phyloP scores from a whole-genome alignment of 1,284 basidiomycete genomes.

The Malassezia furfur region DNA sequence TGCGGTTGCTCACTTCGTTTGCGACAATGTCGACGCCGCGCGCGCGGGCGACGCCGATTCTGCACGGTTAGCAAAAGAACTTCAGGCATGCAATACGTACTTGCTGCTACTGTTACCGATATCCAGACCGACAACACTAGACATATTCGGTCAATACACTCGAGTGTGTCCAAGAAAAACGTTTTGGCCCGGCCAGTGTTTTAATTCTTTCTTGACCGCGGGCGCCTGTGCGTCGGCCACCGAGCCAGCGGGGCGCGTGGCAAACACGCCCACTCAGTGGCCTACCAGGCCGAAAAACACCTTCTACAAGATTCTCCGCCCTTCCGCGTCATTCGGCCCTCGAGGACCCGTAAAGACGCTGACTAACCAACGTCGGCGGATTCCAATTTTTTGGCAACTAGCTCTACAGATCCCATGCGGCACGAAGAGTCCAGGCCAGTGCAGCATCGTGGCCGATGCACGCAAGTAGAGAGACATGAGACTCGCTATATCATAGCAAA shows the following conservation, averaged over 20 bases:
- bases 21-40: constrained; percentile 45
- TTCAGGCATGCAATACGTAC: not conserved
- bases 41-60: constrained; percentile 45
- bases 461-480: constrained; percentile 12
- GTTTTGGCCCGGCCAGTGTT: not conserved
- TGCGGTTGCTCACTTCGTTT: constrained; percentile 47
- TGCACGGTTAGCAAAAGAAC: constrained; percentile 18
- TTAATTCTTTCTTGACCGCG: constrained; percentile 2
- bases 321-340: constrained; percentile 4
- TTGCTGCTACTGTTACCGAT: constrained; percentile 35
- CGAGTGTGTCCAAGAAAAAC: not conserved
- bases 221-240: not conserved
- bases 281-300: constrained; percentile 9
- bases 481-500: not conserved
- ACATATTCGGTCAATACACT: constrained; percentile 21
- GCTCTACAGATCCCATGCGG: constrained; percentile 2
- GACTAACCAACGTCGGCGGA: constrained; percentile 6
- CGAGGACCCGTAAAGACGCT: not conserved
- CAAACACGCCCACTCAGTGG: not conserved
- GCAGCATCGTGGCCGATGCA: constrained; percentile 1
- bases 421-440: not conserved
- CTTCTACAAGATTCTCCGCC: constrained; percentile 15
- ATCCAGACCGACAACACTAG: constrained; percentile 46
- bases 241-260: not conserved
- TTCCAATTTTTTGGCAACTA: constrained; percentile 8